A percentile compares a stretch with the other conserved stretches of the same genome.
Evolutionary conservation across 768 basidiomycete genomes (phyloP).

Genomic region (Suillus decipiens): DNA sequence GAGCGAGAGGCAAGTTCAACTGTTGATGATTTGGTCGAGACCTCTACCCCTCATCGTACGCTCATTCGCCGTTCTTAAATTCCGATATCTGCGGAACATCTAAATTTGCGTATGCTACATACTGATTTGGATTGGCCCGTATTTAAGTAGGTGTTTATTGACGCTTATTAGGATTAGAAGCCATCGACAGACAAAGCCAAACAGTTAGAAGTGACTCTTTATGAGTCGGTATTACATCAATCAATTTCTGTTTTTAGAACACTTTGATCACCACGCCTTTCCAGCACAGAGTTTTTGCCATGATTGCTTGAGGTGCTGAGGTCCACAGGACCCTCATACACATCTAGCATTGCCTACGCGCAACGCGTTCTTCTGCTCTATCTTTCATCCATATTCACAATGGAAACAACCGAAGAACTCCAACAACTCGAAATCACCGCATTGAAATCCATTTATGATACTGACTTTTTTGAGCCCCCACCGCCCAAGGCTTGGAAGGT

Average conservation of each 20-base stretch:
- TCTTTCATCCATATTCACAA: slow-evolving; percentile 30
- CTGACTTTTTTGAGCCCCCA: slow-evolving; percentile 72
- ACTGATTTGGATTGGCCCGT: background rate
- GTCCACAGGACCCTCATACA: slow-evolving; percentile 65
- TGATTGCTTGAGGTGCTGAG: slow-evolving; percentile 79
- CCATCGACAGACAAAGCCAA: background rate
- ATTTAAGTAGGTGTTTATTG: background rate
- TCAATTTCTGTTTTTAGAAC: slow-evolving; percentile 3
- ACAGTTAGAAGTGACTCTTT: background rate
- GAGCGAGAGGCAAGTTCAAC: too few relatives aligned
- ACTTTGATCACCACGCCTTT: slow-evolving; percentile 5
- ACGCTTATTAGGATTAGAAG: slow-evolving; percentile 1
- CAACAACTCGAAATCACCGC: slow-evolving; percentile 74
- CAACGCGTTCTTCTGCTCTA: slow-evolving; percentile 24
- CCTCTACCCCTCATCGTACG: too few relatives aligned
- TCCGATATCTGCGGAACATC: background rate
- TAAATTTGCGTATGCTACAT: background rate
- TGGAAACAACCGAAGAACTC: slow-evolving; percentile 76
- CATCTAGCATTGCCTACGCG: slow-evolving; percentile 49
- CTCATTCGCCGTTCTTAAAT: background rate
- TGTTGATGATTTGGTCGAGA: too few relatives aligned
- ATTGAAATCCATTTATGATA: slow-evolving; percentile 77
- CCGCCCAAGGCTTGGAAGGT: slow-evolving; percentile 88
- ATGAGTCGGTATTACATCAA: slow-evolving; percentile 6
- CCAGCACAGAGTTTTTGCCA: slow-evolving; percentile 33